Conservation (phyloP, 108 stramenopile genomes). For the Fragilaria crotonensis region DNA sequence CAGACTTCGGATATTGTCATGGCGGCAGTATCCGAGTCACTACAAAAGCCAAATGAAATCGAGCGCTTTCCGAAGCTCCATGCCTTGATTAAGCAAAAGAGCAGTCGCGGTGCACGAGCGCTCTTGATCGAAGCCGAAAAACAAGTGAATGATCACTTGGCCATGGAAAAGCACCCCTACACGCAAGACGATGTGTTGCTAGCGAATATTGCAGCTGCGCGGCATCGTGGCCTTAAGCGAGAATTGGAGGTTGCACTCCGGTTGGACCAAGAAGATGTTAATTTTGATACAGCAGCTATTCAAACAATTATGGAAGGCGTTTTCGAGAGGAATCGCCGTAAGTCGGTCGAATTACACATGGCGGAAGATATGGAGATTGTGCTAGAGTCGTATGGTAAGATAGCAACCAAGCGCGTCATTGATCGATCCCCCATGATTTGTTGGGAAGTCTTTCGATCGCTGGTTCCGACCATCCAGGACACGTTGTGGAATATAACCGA, state of each 20-base stretch:
- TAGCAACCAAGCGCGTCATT: constrained; percentile 56
- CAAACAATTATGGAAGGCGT: constrained; percentile 38
- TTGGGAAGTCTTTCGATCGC: constrained; percentile 35
- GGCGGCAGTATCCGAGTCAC: constrained; percentile 5
- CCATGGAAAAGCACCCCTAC: constrained; percentile 46
- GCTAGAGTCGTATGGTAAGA: constrained; percentile 46
- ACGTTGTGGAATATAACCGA: constrained; percentile 23
- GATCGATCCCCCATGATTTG: constrained; percentile 72
- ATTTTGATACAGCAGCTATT: constrained; percentile 33
- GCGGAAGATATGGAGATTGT: constrained; percentile 67
- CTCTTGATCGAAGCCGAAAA: constrained; percentile 19
- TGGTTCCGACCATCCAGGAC: constrained; percentile 16
- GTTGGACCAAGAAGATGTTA: constrained; percentile 22
- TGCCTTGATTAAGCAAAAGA: constrained; percentile 13
- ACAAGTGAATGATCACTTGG: constrained; percentile 40
- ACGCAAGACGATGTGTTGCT: constrained; percentile 61
- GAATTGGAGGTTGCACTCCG: constrained; percentile 41
- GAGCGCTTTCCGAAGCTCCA: constrained; percentile 16
- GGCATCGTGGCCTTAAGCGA: constrained; percentile 32
- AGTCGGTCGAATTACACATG: constrained; percentile 42
- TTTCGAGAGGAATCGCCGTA: constrained; percentile 40
- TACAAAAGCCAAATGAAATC: background rate
- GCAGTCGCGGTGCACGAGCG: constrained; percentile 17
- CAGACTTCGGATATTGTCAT: constrained; percentile 11
- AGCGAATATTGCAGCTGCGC: constrained; percentile 35